Conservation (phyloP, 805 yeast species). For the Cyberlindnera petersonii region DNA sequence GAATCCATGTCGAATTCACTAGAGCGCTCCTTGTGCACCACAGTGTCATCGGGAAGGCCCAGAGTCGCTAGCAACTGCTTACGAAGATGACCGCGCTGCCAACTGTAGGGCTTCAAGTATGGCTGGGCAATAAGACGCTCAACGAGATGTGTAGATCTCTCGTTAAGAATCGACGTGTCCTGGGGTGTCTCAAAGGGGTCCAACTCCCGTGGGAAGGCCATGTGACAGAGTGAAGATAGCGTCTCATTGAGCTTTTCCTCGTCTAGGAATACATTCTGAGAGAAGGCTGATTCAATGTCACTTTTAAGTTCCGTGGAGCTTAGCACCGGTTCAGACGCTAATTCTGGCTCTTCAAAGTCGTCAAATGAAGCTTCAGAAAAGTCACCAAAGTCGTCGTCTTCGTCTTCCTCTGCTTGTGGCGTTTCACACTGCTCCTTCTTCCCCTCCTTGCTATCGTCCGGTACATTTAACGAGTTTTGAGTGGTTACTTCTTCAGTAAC, state of each 20-base stretch:
- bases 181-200: constrained; percentile 10
- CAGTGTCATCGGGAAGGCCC: constrained; percentile 64
- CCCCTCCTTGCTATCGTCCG: background rate
- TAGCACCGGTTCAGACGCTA: constrained; percentile 1
- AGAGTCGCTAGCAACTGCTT: constrained; percentile 58
- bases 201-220: constrained; percentile 14
- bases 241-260: constrained; percentile 6
- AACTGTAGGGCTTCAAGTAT: constrained; percentile 54
- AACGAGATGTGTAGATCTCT: constrained; percentile 39
- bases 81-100: constrained; percentile 66
- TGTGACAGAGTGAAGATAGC: constrained; percentile 7
- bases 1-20: constrained; percentile 23
- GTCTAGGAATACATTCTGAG: constrained; percentile 17
- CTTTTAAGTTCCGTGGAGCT: background rate
- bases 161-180: constrained; percentile 24
- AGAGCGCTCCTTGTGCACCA: constrained; percentile 44
- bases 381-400: constrained; percentile 31
- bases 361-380: constrained; percentile 35
- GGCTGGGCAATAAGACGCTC: constrained; percentile 45
- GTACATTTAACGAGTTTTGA: too few relatives aligned
- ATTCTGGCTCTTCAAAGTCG: constrained; percentile 26
- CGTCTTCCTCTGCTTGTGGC: constrained; percentile 10
- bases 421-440: background rate
- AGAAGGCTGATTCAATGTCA: constrained; percentile 5
- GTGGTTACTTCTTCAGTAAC: too few relatives aligned